Percentiles rank a stretch among this genome's conserved stretches.
These are phyloP conservation scores for Solanum tacnaense DNA, from an alignment of 257 asterid species.

Conservation along the genomic window DNA sequence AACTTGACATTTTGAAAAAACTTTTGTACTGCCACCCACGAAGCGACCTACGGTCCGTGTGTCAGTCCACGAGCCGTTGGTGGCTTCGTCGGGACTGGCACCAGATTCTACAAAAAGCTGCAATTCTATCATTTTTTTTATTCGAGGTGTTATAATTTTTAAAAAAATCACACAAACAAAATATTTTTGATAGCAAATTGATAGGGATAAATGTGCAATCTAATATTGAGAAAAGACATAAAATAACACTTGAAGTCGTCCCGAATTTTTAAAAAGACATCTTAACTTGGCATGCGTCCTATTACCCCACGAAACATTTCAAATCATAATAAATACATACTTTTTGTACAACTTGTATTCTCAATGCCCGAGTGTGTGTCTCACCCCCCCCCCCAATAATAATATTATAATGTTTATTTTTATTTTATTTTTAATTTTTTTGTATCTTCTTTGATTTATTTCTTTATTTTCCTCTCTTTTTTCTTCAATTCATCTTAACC, in stretches of 20 bases:
- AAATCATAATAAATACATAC: background rate
- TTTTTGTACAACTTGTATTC: background rate
- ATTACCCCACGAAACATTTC: background rate
- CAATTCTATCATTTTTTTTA: too few species aligned
- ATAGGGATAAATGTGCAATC: background rate
- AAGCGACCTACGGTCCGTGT: too few species aligned
- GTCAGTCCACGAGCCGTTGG: too few species aligned
- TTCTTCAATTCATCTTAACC: background rate
- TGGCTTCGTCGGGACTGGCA: too few species aligned
- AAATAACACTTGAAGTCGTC: background rate
- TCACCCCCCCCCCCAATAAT: background rate
- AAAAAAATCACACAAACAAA: background rate
- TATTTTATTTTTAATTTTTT: too few species aligned
- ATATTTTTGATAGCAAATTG: too few species aligned
- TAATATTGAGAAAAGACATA: background rate
- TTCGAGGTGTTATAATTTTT: too few species aligned
- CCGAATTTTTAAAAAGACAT: background rate
- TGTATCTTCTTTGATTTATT: too few species aligned
- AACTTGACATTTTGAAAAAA: too few species aligned
- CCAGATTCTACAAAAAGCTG: too few species aligned
- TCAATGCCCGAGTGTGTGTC: background rate
- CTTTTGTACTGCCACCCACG: too few species aligned
- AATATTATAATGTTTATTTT: too few species aligned
- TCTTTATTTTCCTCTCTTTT: background rate
- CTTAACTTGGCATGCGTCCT: background rate